Percentiles rank a stretch among this genome's conserved stretches.
Evolutionary conservation across 345 rosid species (phyloP).

Genomic region (Rhodomyrtus tomentosa): DNA sequence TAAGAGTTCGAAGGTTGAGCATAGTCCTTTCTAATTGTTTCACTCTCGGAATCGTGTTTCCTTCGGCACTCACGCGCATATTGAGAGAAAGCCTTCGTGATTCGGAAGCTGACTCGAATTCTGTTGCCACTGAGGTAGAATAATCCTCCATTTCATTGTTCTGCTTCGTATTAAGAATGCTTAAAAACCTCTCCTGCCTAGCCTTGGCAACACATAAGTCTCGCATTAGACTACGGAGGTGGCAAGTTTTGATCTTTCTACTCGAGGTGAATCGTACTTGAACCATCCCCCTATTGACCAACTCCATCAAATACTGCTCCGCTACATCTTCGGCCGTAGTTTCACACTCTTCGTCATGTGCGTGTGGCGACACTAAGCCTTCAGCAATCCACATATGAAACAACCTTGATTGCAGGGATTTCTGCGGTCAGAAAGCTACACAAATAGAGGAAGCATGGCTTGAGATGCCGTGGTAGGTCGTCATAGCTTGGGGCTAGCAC

Average conservation of each 20-base stretch:
- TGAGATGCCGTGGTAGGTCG: slow-evolving; percentile 15
- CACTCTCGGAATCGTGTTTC: background rate
- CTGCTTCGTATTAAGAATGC: background rate
- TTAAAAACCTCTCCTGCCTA: slow-evolving; percentile 13
- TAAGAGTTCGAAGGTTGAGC: slow-evolving; percentile 17
- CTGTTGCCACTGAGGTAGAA: background rate
- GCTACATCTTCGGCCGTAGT: slow-evolving; percentile 15
- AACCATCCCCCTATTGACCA: slow-evolving; percentile 28
- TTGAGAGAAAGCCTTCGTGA: background rate
- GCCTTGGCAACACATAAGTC: slow-evolving; percentile 21
- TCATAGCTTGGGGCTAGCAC: slow-evolving; percentile 4
- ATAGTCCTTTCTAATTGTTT: background rate
- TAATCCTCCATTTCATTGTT: background rate
- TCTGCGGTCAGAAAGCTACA: slow-evolving; percentile 14
- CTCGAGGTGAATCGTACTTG: slow-evolving; percentile 8
- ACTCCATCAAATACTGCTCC: slow-evolving; percentile 11
- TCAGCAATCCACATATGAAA: slow-evolving; percentile 37
- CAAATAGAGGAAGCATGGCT: slow-evolving; percentile 21
- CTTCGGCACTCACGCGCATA: background rate
- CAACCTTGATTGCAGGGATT: slow-evolving; percentile 18
- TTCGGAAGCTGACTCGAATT: background rate
- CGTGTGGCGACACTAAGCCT: slow-evolving; percentile 14
- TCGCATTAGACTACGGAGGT: slow-evolving; percentile 28
- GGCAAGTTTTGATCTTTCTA: slow-evolving; percentile 19
- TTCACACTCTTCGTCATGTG: background rate